Evolutionary conservation across 495 filamentous ascomycete genomes (phyloP), one percentile per base, ranked within the genome.

Genomic region (Oidiodendron maius): DNA sequence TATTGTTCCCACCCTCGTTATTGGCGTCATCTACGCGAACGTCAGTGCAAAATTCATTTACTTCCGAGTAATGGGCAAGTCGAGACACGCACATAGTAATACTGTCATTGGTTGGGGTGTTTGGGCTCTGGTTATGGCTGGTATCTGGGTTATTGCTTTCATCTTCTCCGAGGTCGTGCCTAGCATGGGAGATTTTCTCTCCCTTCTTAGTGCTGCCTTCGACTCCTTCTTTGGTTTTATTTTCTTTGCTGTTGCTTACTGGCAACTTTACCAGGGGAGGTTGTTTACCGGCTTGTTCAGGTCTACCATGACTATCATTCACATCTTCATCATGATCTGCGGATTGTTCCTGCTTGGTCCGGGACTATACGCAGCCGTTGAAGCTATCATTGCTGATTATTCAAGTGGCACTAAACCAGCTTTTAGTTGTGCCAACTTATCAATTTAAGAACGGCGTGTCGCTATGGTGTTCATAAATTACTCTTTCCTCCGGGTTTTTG

Each of bases 1-100:
- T 15, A 76, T 84, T 9, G 86, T 86, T 0, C 87, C 84, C 13
- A 80, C 86, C 49, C 66, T 86, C 35, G 71, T 86, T 24, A 74
- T 76, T 3, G 82, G 83, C 32, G 83, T 87, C 4, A 77, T 88
- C 54, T 80, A 86, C 53, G 81, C 78, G 17, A 79, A 67, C 49
- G 63, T 64, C 8, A 60, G 58, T 1, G 65, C 60, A 3, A 85
- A 85, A 55, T 82, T 81, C 52, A 64, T 87, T 34, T 85, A 82
- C 47, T 67, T 83, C 13, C 74, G 81, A n/a, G 52, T 81, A 9
- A 81, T 84, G 56, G 62, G 55, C 24, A 56, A 48, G 60, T 64
- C 59, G 17, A 50, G 56, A 23, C 66, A 69, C 42, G 59, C 65
- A 20, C 55, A 67, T 52, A 53, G 55, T 13, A 65, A 69, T 45